A percentile compares a stretch with the other conserved stretches of the same genome.
Conservation (phyloP, 2,329 filamentous ascomycete genomes). For the Talaromyces sp. region DNA sequence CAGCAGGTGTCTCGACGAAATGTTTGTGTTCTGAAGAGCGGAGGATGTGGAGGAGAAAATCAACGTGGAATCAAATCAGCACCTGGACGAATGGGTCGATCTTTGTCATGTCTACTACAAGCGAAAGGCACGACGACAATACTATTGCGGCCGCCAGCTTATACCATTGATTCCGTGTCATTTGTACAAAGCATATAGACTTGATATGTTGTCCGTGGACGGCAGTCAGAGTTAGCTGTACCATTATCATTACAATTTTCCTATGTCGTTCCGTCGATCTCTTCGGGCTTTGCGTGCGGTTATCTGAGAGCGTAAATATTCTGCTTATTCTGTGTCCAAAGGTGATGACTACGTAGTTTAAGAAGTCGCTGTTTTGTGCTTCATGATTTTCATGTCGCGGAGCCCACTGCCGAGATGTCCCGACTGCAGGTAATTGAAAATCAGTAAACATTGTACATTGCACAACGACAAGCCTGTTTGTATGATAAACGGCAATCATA, state of each 20-base stretch:
- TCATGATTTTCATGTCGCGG: conserved; percentile 1
- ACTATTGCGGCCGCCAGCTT: neutral
- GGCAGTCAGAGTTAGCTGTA: conserved; percentile 38
- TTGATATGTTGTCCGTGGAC: conserved; percentile 33
- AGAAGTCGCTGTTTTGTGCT: neutral
- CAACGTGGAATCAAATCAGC: neutral
- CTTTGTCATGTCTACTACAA: neutral
- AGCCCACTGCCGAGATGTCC: conserved; percentile 2
- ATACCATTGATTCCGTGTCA: conserved; percentile 8
- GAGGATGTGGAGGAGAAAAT: neutral
- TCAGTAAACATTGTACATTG: neutral
- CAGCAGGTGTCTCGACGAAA: neutral
- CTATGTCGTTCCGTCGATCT: neutral
- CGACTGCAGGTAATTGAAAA: neutral
- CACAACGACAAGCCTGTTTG: neutral
- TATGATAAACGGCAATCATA: neutral
- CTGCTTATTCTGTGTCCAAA: neutral
- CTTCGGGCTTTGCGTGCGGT: too few relatives aligned
- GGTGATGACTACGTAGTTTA: neutral
- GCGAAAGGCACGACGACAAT: neutral
- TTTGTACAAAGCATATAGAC: conserved; percentile 42
- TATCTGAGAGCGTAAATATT: neutral
- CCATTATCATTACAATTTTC: conserved; percentile 25
- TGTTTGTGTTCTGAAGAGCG: neutral
- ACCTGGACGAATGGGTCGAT: neutral